Base-by-base conservation (phyloP, 1,139 yeast species). In the Suhomyces bokatorum region DNA sequence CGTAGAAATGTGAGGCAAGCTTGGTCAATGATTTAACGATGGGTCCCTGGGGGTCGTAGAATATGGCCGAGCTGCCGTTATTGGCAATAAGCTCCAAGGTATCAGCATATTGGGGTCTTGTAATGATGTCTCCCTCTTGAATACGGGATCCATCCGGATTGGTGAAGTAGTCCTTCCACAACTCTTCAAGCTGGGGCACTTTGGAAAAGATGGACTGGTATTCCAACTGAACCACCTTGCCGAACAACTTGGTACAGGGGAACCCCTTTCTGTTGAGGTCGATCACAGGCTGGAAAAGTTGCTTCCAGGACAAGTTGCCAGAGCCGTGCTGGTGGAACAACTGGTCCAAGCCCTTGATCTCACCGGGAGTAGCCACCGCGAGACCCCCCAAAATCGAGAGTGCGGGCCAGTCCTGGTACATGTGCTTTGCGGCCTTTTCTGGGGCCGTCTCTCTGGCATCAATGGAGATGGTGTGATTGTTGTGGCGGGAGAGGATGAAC, bases 401-500 rank as follows among this genome's bases (percentile, higher is more conserved):
- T 0, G 62, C 41, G 0, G 69, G 66, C 40, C 64, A 56, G 17
- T 67, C 67, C 34, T 73, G 69, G 60, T 70, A 91, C 96, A 91
- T 89, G 50, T 84, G 73, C 51, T 78, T 77, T 54, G 68, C 68
- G 3, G 95, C 81, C 5, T 46, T 55, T 3, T 60, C 67, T 0
- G 98, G 98, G 0, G 98, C 97, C 70, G 77, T 78, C 63, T 93
- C 99, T 50, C 98, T 70, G 34, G 95, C 95, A 66, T 93, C 96
- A 34, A 90, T 81, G 28, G 83, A 71, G n/a, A 84, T 52, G 6
- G 82, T 75, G 2, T 74, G 72, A 6, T 73, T 55, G 9, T 63
- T 75, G 32, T 66, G 63, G 34, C 78, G 72, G 37, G 87, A 80
- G 1, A 86, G 75, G 39, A 87, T 85, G 57, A 78, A 88, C 0